Base-by-base conservation (phyloP, 208 protist species). In the Leishmania guyanensis region DNA sequence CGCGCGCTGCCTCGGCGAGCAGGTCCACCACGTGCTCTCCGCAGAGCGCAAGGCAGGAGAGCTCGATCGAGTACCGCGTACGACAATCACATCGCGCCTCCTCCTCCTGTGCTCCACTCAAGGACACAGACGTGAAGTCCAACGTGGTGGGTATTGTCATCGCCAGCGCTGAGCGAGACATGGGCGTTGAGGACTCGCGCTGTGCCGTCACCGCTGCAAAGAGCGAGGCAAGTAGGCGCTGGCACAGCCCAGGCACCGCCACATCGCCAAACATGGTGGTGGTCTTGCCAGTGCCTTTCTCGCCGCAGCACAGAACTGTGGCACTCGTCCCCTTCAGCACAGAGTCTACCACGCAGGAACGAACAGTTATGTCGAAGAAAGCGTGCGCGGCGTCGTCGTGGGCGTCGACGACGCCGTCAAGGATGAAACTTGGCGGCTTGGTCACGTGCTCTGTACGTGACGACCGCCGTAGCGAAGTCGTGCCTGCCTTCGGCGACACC, bases 291-390 rank as follows among this genome's bases (percentile, higher is more conserved):
- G 92, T 86, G 3, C 89, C 89, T 48, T 88, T 84, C 75, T 94
- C 91, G 0, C 96, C 95, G 72, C 90, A 95, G 77, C 89, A 94
- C 53, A 98, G 51, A 26, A 97, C 58, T 36, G 94, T 97, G 36
- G 88, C 93, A 51, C 87, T 94, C 20, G 83, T 85, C 75, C 79
- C 89, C 17, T 76, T 69, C 39, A 90, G 54, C 74, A 88, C 50
- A 3, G 73, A 79, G 22, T 78, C 87, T 4, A 70, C 76, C 62
- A 88, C 83, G 74, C 91, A 82, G 20, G 89, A 29, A 5, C 80
- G 83, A 3, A 84, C 73, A 3, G 77, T 82, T 33, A 76, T 68
- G 17, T 78, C 64, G 5, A 91, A 69, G 78, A 90, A 96, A 17
- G 94, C 88, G 5, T 78, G 50, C 62, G 94, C 92, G 79, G 96